Evolutionary conservation across 306 rosid genomes (phyloP).

Genomic region (Castanea mollissima): DNA sequence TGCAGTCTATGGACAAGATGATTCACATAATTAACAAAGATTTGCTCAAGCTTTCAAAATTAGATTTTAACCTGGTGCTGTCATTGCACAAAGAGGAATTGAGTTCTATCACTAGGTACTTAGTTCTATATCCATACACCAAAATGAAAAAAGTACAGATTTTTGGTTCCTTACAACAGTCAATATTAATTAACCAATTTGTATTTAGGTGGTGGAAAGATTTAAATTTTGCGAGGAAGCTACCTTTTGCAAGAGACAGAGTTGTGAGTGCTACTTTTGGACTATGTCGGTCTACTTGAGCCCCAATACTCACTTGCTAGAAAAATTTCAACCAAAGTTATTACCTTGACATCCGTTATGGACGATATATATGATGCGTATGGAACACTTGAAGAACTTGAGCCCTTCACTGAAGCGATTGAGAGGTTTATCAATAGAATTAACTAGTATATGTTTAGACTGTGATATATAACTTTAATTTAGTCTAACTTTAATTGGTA

Average conservation of each 20-base stretch:
- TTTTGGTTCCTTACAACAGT: not conserved
- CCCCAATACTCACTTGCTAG: slow-evolving; percentile 31
- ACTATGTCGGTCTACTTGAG: slow-evolving; percentile 25
- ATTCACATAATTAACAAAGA: slow-evolving; percentile 24
- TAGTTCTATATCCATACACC: not conserved
- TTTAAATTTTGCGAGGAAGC: slow-evolving; percentile 18
- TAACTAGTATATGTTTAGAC: too few relatives aligned
- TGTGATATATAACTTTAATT: too few relatives aligned
- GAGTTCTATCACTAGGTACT: slow-evolving; percentile 18
- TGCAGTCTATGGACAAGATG: slow-evolving; percentile 29
- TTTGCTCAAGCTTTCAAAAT: slow-evolving; percentile 38
- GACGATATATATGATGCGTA: slow-evolving; percentile 50
- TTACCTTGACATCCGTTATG: slow-evolving; percentile 11
- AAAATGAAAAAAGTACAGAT: not conserved
- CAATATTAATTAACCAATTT: not conserved
- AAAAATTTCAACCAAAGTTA: slow-evolving; percentile 11
- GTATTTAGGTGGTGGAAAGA: slow-evolving; percentile 50
- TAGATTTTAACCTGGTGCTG: slow-evolving; percentile 48
- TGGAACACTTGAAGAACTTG: slow-evolving; percentile 54
- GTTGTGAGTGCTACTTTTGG: slow-evolving; percentile 49
- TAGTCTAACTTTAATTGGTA: too few relatives aligned
- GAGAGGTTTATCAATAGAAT: slow-evolving; percentile 26
- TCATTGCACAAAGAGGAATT: slow-evolving; percentile 42
- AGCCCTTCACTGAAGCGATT: slow-evolving; percentile 36
- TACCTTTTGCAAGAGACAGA: slow-evolving; percentile 43